These are phyloP conservation scores for Neonectria magnoliae DNA, from an alignment of 2,329 filamentous ascomycete genomes.

Conservation along the genomic window DNA sequence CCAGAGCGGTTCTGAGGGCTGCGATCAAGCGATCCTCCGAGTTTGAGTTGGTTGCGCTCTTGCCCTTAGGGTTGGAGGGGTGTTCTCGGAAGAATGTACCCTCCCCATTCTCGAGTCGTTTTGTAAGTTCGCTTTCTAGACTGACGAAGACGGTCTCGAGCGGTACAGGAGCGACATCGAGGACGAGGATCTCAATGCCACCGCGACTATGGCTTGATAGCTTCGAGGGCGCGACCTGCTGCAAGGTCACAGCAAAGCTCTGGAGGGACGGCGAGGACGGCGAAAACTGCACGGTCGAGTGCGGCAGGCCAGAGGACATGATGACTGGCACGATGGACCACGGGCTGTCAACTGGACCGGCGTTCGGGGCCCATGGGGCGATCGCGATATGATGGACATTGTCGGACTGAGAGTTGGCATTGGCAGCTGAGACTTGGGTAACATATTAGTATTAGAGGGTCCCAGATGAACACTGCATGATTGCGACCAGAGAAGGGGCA, in stretches of 20 bases:
- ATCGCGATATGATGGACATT: slow-evolving; percentile 74
- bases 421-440: slow-evolving; percentile 32
- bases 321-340: slow-evolving; percentile 90
- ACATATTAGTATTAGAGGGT: slow-evolving; percentile 7
- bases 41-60: slow-evolving; percentile 48
- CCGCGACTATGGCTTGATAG: slow-evolving; percentile 76
- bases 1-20: slow-evolving; percentile 79
- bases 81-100: slow-evolving; percentile 80
- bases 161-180: slow-evolving; percentile 82
- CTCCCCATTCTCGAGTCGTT: slow-evolving; percentile 83
- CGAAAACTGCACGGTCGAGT: slow-evolving; percentile 83
- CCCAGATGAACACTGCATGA: background rate
- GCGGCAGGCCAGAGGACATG: slow-evolving; percentile 70
- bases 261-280: slow-evolving; percentile 78
- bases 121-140: slow-evolving; percentile 82
- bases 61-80: slow-evolving; percentile 54
- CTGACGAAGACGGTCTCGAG: slow-evolving; percentile 89
- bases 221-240: slow-evolving; percentile 79
- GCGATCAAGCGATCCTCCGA: slow-evolving; percentile 68
- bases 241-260: slow-evolving; percentile 78
- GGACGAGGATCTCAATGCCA: slow-evolving; percentile 83
- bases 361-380: slow-evolving; percentile 74
- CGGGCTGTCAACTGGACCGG: slow-evolving; percentile 67
- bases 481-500: background rate
- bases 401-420: slow-evolving; percentile 49